These are phyloP conservation scores for Trichoderma virens DNA, from an alignment of 495 filamentous ascomycete genomes.

Conservation along the genomic window DNA sequence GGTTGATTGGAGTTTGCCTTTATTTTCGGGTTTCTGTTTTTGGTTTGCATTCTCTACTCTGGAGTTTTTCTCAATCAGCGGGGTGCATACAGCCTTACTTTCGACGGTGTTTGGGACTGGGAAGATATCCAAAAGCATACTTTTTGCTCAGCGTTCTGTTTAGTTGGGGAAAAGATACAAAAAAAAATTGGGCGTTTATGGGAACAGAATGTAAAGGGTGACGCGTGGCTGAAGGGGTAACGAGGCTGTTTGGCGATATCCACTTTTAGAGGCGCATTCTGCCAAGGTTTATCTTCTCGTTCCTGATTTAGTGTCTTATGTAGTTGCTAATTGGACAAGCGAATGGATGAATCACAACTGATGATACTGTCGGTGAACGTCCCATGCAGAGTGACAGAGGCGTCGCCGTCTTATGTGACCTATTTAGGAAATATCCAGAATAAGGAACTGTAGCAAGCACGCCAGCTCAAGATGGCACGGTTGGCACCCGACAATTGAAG, in stretches of 20 bases:
- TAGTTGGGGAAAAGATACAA: not conserved
- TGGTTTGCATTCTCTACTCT: too few species aligned
- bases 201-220: not conserved
- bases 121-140: conserved; percentile 3
- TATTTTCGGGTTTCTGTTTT: conserved; percentile 1
- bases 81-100: not conserved
- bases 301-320: not conserved
- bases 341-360: not conserved
- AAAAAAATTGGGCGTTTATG: not conserved
- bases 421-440: not conserved
- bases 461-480: too few species aligned
- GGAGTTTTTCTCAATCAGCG: conserved; percentile 7
- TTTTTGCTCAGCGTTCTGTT: conserved; percentile 7
- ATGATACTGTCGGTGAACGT: not conserved
- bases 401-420: not conserved
- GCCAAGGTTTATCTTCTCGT: not conserved
- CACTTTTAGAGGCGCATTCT: not conserved
- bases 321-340: not conserved
- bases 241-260: not conserved
- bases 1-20: conserved; percentile 10
- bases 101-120: conserved; percentile 3
- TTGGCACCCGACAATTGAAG: too few species aligned
- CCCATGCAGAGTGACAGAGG: not conserved
- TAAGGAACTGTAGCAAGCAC: not conserved
- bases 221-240: not conserved